Evolutionary conservation across 1,139 yeast species (phyloP).

Genomic region (Candida glucosophila): DNA sequence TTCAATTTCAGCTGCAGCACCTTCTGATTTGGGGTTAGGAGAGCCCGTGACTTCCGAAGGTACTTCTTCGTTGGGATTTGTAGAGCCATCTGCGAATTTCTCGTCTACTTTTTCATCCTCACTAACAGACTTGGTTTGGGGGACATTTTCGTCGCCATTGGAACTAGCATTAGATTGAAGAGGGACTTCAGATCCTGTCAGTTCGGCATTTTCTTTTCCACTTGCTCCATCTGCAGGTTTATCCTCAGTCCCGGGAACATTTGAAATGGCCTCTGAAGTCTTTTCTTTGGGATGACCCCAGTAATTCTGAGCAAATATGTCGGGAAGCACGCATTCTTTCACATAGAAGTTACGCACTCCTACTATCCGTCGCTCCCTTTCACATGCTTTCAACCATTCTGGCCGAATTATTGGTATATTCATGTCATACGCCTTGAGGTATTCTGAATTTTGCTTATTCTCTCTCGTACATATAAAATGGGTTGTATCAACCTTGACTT

Average conservation of each 20-base stretch:
- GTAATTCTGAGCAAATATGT: slow-evolving; percentile 35
- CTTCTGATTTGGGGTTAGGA: slow-evolving; percentile 1
- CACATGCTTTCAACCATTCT: slow-evolving; percentile 95
- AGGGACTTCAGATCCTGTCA: slow-evolving; percentile 3
- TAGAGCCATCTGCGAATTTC: slow-evolving; percentile 3
- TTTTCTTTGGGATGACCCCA: slow-evolving; percentile 24
- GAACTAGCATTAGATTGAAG: slow-evolving; percentile 2
- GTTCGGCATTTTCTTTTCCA: slow-evolving; percentile 4
- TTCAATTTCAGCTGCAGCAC: slow-evolving; percentile 2
- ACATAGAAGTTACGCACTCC: slow-evolving; percentile 85
- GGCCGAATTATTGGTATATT: slow-evolving; percentile 95
- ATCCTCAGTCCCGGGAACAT: slow-evolving; percentile 1
- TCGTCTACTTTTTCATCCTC: slow-evolving; percentile 3
- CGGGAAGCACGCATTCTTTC: slow-evolving; percentile 41
- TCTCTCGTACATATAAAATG: slow-evolving; percentile 76
- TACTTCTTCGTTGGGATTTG: slow-evolving; percentile 2
- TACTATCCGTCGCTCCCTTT: slow-evolving; percentile 76
- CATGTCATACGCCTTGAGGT: slow-evolving; percentile 70
- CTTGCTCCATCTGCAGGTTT: slow-evolving; percentile 3
- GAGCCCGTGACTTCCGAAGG: background rate
- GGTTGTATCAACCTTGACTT: slow-evolving; percentile 84
- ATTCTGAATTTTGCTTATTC: slow-evolving; percentile 53
- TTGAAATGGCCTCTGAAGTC: background rate
- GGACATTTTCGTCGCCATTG: slow-evolving; percentile 2
- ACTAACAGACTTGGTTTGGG: slow-evolving; percentile 1